A percentile compares a stretch with the other conserved stretches of the same genome.
Conservation (phyloP, 2,329 filamentous ascomycete genomes). For the Didymella pomorum region DNA sequence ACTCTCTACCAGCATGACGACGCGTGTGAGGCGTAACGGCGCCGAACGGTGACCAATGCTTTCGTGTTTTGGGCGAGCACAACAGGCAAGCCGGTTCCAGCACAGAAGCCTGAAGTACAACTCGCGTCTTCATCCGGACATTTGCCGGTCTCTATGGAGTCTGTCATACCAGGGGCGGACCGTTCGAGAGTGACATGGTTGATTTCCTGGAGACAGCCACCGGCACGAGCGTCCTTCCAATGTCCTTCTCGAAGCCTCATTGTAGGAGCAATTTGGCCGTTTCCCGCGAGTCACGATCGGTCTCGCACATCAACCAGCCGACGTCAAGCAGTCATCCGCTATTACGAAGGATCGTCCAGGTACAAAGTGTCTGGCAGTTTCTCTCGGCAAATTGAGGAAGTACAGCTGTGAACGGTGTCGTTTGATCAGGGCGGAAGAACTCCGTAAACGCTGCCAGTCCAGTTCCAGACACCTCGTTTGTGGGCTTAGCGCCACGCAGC, state of each 20-base stretch:
- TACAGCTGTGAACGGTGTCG: constrained; percentile 15
- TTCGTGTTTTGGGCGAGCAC: constrained; percentile 24
- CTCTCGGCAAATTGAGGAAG: background rate
- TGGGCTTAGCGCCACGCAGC: constrained; percentile 26
- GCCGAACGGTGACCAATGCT: constrained; percentile 19
- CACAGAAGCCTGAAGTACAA: constrained; percentile 20
- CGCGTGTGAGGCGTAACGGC: constrained; percentile 21
- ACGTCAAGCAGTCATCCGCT: background rate
- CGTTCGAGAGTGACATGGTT: constrained; percentile 16
- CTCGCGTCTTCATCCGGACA: constrained; percentile 12
- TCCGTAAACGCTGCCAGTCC: constrained; percentile 13
- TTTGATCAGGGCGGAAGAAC: constrained; percentile 20
- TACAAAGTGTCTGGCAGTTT: background rate
- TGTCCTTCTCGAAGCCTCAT: constrained; percentile 36
- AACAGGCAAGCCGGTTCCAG: constrained; percentile 17
- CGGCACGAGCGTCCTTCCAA: constrained; percentile 44
- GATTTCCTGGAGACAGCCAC: constrained; percentile 21
- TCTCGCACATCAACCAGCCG: constrained; percentile 1
- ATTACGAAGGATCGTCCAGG: background rate
- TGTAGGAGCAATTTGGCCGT: constrained; percentile 28
- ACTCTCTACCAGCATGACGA: constrained; percentile 20
- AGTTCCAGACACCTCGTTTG: constrained; percentile 30
- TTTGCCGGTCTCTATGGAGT: constrained; percentile 7
- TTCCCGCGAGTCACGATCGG: constrained; percentile 6
- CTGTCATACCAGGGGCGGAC: constrained; percentile 15